Evolutionary conservation across 352 stramenopile species (phyloP), one percentile per base, ranked within the genome.

Genomic region (Paralagenidium karlingii): DNA sequence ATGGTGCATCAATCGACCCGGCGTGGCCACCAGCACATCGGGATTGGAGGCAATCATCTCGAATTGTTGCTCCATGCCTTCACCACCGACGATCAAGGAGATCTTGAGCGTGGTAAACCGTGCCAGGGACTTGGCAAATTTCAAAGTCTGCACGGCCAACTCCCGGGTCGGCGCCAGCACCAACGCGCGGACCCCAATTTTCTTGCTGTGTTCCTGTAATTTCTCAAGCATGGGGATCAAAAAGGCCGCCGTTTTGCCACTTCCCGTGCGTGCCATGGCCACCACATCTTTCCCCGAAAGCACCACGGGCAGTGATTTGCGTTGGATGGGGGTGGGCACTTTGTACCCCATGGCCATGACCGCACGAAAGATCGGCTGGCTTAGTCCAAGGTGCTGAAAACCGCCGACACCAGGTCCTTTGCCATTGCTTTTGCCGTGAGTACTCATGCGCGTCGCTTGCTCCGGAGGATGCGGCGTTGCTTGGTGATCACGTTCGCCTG

Each of bases 31-130:
- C 29, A 98, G 68, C 37, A 97, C 65, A 47, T 98, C 92, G 24
- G 92, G 92, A 53, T 96, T 96, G 26, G 75, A 60, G 3, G 82
- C 69, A 32, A 99, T 85, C 9, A 89, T 63, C 38, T 96, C 77
- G 57, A 99, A 99, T 69, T 99, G 96, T 30, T 89, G 82, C 52
- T 99, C 94, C 78, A 99, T 98, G 24, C 83, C 83, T 64, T 99
- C 96, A 15, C 96, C 96, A 50, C 96, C 96, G 19, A 97, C 83
- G 58, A 98, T 85, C 49, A 98, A 50, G 42, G 81, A 70, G 80
- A 96, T 76, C 43, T 94, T 85, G 30, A 97, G 53, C 16, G 63
- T 57, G 16, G 86, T 97, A 39, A 95, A 96, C 56, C 96, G 94
- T 30, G 77, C 70, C 54, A 98, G 63, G 47, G 75, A 68, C 62